Base-by-base conservation (phyloP, 805 yeast genomes). In the Spencermartinsiella europaea region DNA sequence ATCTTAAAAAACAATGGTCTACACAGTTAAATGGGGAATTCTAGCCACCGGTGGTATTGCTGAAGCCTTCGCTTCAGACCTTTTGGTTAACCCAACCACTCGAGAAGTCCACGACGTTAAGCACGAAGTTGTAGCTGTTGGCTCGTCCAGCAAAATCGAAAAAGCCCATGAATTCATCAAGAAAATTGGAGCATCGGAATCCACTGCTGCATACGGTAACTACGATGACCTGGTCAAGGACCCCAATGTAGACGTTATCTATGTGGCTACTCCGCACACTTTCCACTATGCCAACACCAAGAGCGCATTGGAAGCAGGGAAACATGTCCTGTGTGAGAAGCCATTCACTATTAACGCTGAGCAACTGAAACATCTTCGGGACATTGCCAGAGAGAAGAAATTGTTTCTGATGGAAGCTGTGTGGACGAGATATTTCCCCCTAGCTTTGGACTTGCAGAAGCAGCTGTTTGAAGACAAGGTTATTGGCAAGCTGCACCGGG, bases 371-470 rank as follows among this genome's bases (percentile, higher is more conserved):
- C 72, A 67, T 35, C 55, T 78, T 8, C 59, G 69, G 41, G 64
- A 57, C 1, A 64, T 70, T 39, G 83, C 83, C 2, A 64, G 65
- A 53, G 49, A 58, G 45, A 69, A 71, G 57, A 64, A 67, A 1
- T 56, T 69, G 41, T 76, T 73, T 49, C 62, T 79, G 33, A 74
- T 79, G 81, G 85, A 79, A 59, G 84, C 76, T 3, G 71, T 55
- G 20, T 60, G 64, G 64, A 60, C 61, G 8, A 16, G 60, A 40
- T 73, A 75, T 45, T 53, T 55, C 64, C 83, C 83, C 1, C 49
- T 74, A 3, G 57, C 71, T 17, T 51, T 56, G 16, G 63, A 65
- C 40, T 59, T 74, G 40, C 57, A 69, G 45, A 48, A 65, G 25
- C 60, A 65, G 46, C 50, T 77, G 17, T 69, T 65, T 50, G 65